Evolutionary conservation across 805 yeast genomes (phyloP).

Genomic region (Zygotorulaspora danielsina): DNA sequence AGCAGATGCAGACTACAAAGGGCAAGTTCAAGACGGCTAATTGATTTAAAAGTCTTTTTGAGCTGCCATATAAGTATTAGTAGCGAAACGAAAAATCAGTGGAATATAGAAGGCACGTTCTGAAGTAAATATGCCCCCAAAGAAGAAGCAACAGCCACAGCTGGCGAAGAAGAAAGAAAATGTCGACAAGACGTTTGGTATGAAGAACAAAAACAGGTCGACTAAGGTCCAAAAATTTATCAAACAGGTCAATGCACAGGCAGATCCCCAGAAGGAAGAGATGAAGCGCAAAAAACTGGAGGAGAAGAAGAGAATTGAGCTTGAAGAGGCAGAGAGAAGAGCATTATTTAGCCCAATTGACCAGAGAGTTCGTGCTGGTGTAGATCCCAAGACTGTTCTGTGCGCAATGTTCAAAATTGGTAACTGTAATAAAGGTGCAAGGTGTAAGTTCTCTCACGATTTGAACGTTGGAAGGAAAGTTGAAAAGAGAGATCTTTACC

Average conservation of each 20-base stretch:
- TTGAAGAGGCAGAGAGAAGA: slow-evolving; percentile 82
- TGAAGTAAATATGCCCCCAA: slow-evolving; percentile 80
- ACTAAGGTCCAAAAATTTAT: slow-evolving; percentile 78
- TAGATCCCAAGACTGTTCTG: slow-evolving; percentile 89
- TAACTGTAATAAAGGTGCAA: slow-evolving; percentile 70
- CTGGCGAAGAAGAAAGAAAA: slow-evolving; percentile 59
- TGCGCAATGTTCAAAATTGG: slow-evolving; percentile 89
- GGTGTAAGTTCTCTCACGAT: slow-evolving; percentile 93
- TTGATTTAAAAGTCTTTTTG: too few species aligned
- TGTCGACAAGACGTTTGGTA: slow-evolving; percentile 90
- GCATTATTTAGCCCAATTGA: slow-evolving; percentile 65
- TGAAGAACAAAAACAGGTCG: slow-evolving; percentile 93
- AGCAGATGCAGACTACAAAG: too few species aligned
- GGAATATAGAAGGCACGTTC: too few species aligned
- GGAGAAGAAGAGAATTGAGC: slow-evolving; percentile 87
- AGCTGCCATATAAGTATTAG: too few species aligned
- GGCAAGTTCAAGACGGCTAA: too few species aligned
- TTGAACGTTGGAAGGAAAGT: slow-evolving; percentile 79
- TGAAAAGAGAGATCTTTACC: slow-evolving; percentile 85
- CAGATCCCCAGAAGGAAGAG: slow-evolving; percentile 68
- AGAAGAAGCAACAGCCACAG: slow-evolving; percentile 50
- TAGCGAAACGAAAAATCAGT: too few species aligned
- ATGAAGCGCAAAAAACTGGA: slow-evolving; percentile 61
- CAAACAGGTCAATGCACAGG: slow-evolving; percentile 62
- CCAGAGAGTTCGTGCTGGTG: slow-evolving; percentile 93